Evolutionary conservation across 331 rosid genomes (phyloP), one percentile per base, ranked within the genome.

Genomic region (Phaseolus coccineus): DNA sequence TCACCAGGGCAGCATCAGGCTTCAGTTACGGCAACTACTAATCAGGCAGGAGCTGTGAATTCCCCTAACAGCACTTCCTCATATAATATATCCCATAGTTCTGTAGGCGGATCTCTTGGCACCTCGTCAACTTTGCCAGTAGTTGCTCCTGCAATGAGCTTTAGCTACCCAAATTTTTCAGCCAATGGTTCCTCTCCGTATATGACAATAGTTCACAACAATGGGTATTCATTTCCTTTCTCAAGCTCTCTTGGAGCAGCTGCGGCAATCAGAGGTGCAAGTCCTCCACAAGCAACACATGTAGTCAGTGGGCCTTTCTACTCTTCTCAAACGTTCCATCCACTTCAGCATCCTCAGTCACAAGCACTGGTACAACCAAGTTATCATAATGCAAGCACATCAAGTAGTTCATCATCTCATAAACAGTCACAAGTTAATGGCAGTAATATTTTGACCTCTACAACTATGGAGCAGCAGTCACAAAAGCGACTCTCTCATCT

Each of bases 281-380:
- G 65, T 80, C 80, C 78, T 76, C 78, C 86, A 50, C 94, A 87
- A 71, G 82, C 90, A 66, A 28, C 89, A 59, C 88, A 87, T 74
- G 46, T 88, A 53, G 67, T 85, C 19, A 85, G 73, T 30, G 87
- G 87, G 48, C 84, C 90, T 50, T 87, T 69, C 87, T 83, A 76
- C 81, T 47, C 91, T 59, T 72, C 91, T 64, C 97, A 88, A 75
- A 73, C 77, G 51, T 83, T 83, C 74, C 91, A 87, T 78, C 85
- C 90, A 39, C 67, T 87, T 53, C 94, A 85, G 86, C 80, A 87
- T 84, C 88, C 85, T 59, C 89, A 79, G 62, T 80, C 82, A 6
- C 87, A 85, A 65, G 65, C 84, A 52, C 86, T 69, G 35, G 77
- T 69, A 51, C 91, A 75, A 75, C 59, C 88, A 46, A 71, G 69